Evolutionary conservation across 495 filamentous ascomycete species (phyloP), one percentile per base, ranked within the genome.

Genomic region (Penicillium desertorum): DNA sequence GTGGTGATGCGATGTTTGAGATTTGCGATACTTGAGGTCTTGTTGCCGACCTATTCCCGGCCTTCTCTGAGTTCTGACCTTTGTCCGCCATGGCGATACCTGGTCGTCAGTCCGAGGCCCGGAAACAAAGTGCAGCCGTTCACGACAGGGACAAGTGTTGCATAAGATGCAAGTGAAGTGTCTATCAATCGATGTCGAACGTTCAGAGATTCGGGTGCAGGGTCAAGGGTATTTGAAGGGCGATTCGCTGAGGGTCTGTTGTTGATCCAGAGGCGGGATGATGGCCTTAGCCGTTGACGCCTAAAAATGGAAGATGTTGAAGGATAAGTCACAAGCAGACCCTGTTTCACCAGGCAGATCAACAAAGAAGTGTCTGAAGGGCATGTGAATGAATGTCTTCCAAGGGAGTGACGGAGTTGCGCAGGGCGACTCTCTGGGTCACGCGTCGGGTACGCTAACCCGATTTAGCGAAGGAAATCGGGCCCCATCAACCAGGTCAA

Each of bases 371-470:
- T 63, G 50, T 62, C 53, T 63, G 58, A 62, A 61, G 14, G 45
- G 55, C 45, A 46, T 47, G 51, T 27, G 45, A 56, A 61, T 50
- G 53, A 25, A 43, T 51, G 52, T 47, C 44, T 62, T 65, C 63
- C 63, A 71, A 71, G 70, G 69, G 66, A 66, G 62, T 59, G 59
- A 61, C 59, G 66, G 57, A 51, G 63, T 65, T 70, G 58, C 54
- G 61, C 67, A 69, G 69, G 67, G 67, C 65, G 64, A 60, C 58
- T 68, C 54, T 62, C 60, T 56, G 43, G 59, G 71, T 77, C 74
- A 77, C 74, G 74, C 74, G 74, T 77, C 74, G 71, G 72, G 46
- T 47, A 51, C 71, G 71, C 74, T 77, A 77, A 61, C 72, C 72
- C 42, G 43, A 65, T 63, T 56, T 27, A 63, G 65, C 16, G 9